A percentile compares a stretch with the other conserved stretches of the same genome.
Conservation (phyloP, 208 protist species). For the Acanthamoeba sp. region DNA sequence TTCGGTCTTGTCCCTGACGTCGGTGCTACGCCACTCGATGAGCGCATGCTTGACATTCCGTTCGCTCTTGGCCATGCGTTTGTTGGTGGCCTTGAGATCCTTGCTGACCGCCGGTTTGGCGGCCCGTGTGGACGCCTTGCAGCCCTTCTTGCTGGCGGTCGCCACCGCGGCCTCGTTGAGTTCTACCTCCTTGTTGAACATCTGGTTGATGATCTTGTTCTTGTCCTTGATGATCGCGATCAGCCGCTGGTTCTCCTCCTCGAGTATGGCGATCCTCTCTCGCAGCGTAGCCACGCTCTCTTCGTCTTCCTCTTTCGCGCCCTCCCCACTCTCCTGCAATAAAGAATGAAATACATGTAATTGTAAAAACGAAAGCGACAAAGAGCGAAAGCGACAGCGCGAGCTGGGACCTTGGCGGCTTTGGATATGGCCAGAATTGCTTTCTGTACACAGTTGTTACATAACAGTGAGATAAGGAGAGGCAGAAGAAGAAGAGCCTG, state of each 20-base stretch:
- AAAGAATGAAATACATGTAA: neutral
- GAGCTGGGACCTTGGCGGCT: neutral
- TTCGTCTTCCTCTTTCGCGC: neutral
- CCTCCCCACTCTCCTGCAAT: neutral
- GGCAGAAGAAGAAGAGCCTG: neutral
- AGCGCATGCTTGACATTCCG: neutral
- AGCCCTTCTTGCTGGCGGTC: neutral
- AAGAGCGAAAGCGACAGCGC: neutral
- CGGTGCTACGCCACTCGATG: neutral
- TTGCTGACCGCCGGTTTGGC: too few species aligned
- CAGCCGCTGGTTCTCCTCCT: constrained; percentile 63
- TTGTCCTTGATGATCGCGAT: neutral
- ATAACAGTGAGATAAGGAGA: neutral
- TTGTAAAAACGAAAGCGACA: neutral
- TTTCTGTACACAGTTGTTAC: constrained; percentile 15
- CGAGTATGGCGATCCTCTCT: neutral
- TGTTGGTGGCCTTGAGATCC: neutral
- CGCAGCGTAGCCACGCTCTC: neutral
- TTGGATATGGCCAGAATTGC: constrained; percentile 21
- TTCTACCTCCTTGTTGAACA: constrained; percentile 11
- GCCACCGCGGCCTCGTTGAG: neutral
- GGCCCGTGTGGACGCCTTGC: too few species aligned
- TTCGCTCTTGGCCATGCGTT: neutral
- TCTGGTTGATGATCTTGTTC: constrained; percentile 62
- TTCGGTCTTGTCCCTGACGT: neutral